These are phyloP conservation scores for Taphrina betulina DNA, from an alignment of 1,139 yeast species.

Conservation along the genomic window DNA sequence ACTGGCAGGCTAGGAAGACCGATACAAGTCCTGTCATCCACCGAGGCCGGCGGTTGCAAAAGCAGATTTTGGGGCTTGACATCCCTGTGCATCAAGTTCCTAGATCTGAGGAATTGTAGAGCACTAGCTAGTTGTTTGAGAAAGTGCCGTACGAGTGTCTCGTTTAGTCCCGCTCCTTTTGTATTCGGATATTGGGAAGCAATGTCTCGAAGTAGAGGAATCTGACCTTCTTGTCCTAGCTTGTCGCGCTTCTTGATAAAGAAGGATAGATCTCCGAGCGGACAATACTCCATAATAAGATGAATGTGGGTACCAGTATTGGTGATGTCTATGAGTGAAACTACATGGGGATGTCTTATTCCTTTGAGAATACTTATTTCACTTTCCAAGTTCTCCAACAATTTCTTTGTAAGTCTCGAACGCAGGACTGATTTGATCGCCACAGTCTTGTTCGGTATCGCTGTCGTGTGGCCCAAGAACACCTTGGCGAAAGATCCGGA, in stretches of 20 bases:
- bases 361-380: slow-evolving; percentile 84
- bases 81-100: slow-evolving; percentile 87
- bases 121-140: slow-evolving; percentile 85
- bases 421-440: slow-evolving; percentile 88
- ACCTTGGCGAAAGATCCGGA: slow-evolving; percentile 95
- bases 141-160: slow-evolving; percentile 75
- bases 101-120: slow-evolving; percentile 71
- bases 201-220: slow-evolving; percentile 75
- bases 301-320: slow-evolving; percentile 61
- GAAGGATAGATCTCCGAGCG: slow-evolving; percentile 87
- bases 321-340: slow-evolving; percentile 69
- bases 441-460: slow-evolving; percentile 57
- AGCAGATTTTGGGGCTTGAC: slow-evolving; percentile 90
- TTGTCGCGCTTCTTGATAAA: slow-evolving; percentile 76
- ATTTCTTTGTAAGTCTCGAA: slow-evolving; percentile 77
- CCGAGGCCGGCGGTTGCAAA: slow-evolving; percentile 62
- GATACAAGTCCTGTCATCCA: slow-evolving; percentile 54
- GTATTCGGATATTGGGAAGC: slow-evolving; percentile 84
- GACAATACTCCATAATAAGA: slow-evolving; percentile 94
- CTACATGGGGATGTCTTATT: slow-evolving; percentile 90
- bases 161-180: slow-evolving; percentile 70
- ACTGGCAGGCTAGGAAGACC: slow-evolving; percentile 82
- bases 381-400: slow-evolving; percentile 83
- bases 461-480: slow-evolving; percentile 59
- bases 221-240: slow-evolving; percentile 53